Evolutionary conservation across 176 grass and related monocot genomes (phyloP), one percentile per base, ranked within the genome.

Genomic region (Carex cristatella): DNA sequence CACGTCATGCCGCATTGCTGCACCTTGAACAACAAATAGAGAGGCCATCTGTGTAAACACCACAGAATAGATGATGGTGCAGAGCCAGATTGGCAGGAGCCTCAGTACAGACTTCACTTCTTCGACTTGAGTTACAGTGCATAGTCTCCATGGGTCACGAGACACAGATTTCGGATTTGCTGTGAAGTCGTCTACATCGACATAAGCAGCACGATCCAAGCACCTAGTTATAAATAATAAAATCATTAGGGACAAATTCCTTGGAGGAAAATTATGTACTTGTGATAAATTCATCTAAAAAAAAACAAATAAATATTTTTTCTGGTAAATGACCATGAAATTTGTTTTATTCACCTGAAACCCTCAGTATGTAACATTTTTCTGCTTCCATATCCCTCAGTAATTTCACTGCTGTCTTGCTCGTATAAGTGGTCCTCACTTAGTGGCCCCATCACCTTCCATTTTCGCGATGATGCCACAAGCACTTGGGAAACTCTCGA

Each of bases 21-120:
- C 93, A 10, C 95, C 95, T 88, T 98, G 95, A 30, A 93, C 95
- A 28, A 98, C 95, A 72, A 98, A 98, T 16, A 98, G 87, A 62
- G 95, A 98, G 11, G 93, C 93, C 95, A 98, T 98, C 81, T 98
- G 95, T 1, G 95, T 98, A 91, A 98, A 98, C 1, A 98, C 89
- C 15, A 98, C 95, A 42, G 95, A 98, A 87, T 98, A 98, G 75
- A 92, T 88, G 93, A 98, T 98, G 88, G 95, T 98, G 86, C 89
- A 93, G 75, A 98, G 88, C 95, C 95, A 95, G 71, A 98, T 92
- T 65, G 93, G 95, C 49, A 98, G 89, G 9, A 98, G 88, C 49
- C 92, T 86, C 12, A 98, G 91, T 81, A 93, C 90, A 82, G 82
- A 90, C 68, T 98, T 98, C 15, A 98, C 89, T 87, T 98, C 91